Percentiles rank a stretch among this genome's conserved stretches.
Conservation (phyloP, 2,329 filamentous ascomycete species). For the Cryphonectria radicalis region DNA sequence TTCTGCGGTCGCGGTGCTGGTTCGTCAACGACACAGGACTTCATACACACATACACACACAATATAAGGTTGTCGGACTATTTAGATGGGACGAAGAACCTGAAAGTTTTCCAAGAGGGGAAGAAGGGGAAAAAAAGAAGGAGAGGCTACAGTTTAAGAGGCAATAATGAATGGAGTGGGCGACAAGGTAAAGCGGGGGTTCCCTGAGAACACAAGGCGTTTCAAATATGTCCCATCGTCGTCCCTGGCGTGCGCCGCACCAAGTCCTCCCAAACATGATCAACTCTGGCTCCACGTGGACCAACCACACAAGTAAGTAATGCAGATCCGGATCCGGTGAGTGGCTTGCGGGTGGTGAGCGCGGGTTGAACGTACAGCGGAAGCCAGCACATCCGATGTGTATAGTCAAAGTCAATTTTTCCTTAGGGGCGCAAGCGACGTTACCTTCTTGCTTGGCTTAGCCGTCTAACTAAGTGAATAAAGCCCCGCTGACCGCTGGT, state of each 20-base stretch:
- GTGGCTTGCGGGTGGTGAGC: neutral
- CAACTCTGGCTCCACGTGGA: slow-evolving; percentile 10
- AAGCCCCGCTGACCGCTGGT: neutral
- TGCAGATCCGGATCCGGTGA: slow-evolving; percentile 10
- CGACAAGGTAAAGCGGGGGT: neutral
- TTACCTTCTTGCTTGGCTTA: neutral
- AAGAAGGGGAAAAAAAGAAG: neutral
- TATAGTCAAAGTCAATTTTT: slow-evolving; percentile 6
- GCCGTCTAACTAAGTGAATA: neutral
- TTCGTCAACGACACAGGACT: neutral
- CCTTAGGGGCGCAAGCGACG: neutral
- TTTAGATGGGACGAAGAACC: neutral
- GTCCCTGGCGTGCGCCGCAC: slow-evolving; percentile 2
- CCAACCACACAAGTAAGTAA: slow-evolving; percentile 13
- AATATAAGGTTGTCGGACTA: neutral
- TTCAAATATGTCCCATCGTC: slow-evolving; percentile 27
- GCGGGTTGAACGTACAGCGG: neutral
- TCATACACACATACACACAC: neutral
- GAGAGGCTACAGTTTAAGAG: neutral
- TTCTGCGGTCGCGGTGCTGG: neutral
- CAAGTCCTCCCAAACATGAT: slow-evolving; percentile 2
- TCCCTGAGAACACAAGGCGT: slow-evolving; percentile 19
- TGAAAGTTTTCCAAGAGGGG: neutral
- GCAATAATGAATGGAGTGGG: neutral
- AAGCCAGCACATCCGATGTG: slow-evolving; percentile 24